Evolutionary conservation across 2,329 filamentous ascomycete genomes (phyloP).

Genomic region (Ascochyta viciae-villosae): DNA sequence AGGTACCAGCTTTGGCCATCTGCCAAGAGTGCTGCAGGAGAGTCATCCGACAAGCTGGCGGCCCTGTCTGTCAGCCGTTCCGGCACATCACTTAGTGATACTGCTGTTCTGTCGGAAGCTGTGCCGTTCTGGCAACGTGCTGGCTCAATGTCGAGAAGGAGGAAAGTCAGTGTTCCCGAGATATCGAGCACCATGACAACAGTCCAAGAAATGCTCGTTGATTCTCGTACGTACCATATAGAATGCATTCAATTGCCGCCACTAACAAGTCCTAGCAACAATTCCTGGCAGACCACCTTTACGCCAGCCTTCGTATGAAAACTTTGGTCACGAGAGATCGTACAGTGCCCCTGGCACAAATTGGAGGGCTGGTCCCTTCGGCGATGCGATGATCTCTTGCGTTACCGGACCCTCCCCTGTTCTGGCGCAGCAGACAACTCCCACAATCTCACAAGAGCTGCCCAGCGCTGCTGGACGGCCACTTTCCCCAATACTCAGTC

Average conservation of each 20-base stretch:
- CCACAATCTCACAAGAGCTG: conserved; percentile 24
- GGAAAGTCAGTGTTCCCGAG: conserved; percentile 52
- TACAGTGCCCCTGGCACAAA: conserved; percentile 48
- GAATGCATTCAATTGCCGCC: neutral
- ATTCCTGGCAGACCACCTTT: conserved; percentile 52
- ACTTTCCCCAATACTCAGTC: conserved; percentile 45
- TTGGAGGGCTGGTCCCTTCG: conserved; percentile 50
- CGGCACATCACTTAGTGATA: conserved; percentile 50
- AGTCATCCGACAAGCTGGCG: conserved; percentile 42
- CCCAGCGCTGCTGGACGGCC: conserved; percentile 21
- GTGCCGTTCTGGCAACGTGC: conserved; percentile 47
- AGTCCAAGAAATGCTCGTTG: conserved; percentile 47
- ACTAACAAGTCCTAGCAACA: conserved; percentile 42
- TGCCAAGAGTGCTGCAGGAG: conserved; percentile 38
- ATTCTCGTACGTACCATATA: conserved; percentile 47
- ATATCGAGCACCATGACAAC: conserved; percentile 49
- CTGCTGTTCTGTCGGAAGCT: conserved; percentile 41
- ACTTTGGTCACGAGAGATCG: conserved; percentile 48
- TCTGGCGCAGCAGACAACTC: conserved; percentile 24
- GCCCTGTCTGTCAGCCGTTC: conserved; percentile 49
- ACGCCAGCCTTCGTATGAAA: conserved; percentile 43
- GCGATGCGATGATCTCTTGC: conserved; percentile 50
- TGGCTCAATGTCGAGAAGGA: conserved; percentile 48
- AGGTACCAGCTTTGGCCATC: conserved; percentile 50
- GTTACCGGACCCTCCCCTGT: conserved; percentile 46